Evolutionary conservation across 768 basidiomycete genomes (phyloP), one percentile per base, ranked within the genome.

Genomic region (Serendipita sp.): DNA sequence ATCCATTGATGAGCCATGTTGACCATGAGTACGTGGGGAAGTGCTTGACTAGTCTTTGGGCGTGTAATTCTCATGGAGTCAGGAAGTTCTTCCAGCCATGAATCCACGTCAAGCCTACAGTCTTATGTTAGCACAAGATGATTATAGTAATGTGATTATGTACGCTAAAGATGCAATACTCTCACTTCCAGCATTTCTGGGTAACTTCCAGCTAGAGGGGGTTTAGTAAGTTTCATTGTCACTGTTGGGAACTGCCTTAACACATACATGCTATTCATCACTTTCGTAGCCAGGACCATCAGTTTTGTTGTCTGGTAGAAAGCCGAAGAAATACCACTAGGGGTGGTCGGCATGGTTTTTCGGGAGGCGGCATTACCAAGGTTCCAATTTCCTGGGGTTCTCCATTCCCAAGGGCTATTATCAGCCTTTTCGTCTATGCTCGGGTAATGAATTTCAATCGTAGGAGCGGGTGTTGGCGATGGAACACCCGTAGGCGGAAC

Each of bases 1-100:
- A 80, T 72, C 80, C 82, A 84, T 77, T 81, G 80, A 69, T 81
- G 83, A 8, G 78, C 74, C 34, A 80, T 73, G 66, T 85, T 82
- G 65, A 84, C 74, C 77, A 80, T 80, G 34, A 84, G 72, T 32
- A 79, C 75, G 65, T 84, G 82, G 0, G 82, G 81, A 0, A 79
- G 78, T 10, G 81, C 77, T 8, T 76, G 78, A 5, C 75, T 72
- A 5, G 78, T 76, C 37, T 76, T 80, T 44, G 79, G 76, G 58
- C 76, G 73, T 0, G 79, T 81, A 35, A 83, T 60, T 28, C 56
- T 11, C 56, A 60, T 60, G 8, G 56, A 30, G 28, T 60, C 56
- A 28, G 56, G 56, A 38, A 60, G 56, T 4, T 60, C 56, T 60
- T 60, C 56, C 5, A 60, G 34, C 56, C 56, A 60, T 11, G 24